Evolutionary conservation across 306 rosid genomes (phyloP).

Genomic region (Castanea crenata): DNA sequence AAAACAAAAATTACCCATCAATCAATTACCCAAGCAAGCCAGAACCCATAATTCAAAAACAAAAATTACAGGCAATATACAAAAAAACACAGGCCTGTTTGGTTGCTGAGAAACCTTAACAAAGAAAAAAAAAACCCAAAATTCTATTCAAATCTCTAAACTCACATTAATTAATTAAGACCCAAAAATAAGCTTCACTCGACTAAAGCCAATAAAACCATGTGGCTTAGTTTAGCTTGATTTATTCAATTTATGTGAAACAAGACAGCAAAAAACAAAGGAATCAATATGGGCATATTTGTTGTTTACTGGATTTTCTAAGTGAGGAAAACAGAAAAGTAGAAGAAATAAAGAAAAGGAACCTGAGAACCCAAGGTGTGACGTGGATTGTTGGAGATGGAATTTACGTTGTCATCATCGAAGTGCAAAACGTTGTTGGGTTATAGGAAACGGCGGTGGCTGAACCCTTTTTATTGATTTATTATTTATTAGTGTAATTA

Average conservation of each 20-base stretch:
- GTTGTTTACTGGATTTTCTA: background rate
- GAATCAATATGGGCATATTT: background rate
- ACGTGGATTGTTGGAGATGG: constrained; percentile 3
- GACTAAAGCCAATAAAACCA: background rate
- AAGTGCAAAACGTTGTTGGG: constrained; percentile 4
- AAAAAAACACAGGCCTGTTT: background rate
- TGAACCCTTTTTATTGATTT: too few relatives aligned
- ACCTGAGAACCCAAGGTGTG: constrained; percentile 24
- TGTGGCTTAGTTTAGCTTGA: background rate
- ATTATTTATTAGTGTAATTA: too few relatives aligned
- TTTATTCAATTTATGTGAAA: background rate
- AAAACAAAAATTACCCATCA: background rate
- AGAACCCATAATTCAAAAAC: constrained; percentile 14
- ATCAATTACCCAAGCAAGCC: background rate
- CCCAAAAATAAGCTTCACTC: background rate
- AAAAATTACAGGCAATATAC: background rate
- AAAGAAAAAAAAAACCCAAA: background rate
- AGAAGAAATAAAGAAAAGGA: background rate
- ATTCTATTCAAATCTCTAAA: background rate
- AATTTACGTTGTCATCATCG: constrained; percentile 43
- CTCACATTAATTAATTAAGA: background rate
- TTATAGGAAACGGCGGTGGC: background rate
- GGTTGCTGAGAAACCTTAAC: background rate
- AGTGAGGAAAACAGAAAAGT: background rate
- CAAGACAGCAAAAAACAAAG: background rate